phyloP scores from a whole-genome alignment of 129 eudicot genomes.

The Centella asiatica region DNA sequence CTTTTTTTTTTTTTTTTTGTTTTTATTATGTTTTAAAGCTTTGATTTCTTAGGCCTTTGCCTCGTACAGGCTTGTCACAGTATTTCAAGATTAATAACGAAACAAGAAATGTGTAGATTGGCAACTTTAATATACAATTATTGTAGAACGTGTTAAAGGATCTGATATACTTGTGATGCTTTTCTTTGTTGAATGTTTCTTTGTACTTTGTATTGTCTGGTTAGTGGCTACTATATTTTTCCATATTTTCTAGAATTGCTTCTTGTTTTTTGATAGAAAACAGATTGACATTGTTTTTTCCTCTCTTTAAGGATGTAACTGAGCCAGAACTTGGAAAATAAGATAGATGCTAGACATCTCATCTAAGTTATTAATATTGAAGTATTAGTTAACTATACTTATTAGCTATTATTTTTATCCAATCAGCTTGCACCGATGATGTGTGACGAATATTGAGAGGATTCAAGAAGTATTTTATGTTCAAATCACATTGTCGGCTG shows the following conservation, averaged over 20 bases:
- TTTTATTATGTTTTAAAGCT: slow-evolving; percentile 16
- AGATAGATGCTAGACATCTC: not conserved
- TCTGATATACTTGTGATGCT: not conserved
- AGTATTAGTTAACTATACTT: slow-evolving; percentile 13
- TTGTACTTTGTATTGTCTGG: not conserved
- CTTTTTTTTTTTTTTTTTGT: no score
- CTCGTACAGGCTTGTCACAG: not conserved
- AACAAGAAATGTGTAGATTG: slow-evolving; percentile 18
- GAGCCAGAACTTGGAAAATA: not conserved
- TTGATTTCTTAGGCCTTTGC: slow-evolving; percentile 15
- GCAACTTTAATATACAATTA: slow-evolving; percentile 3
- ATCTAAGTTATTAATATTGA: not conserved
- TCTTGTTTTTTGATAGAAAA: not conserved
- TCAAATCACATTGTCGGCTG: not conserved
- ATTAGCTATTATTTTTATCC: slow-evolving; percentile 24
- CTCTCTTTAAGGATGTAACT: not conserved
- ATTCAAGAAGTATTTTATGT: slow-evolving; percentile 5
- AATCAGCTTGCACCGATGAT: slow-evolving; percentile 54
- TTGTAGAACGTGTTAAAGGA: not conserved
- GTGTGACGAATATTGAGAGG: slow-evolving; percentile 37
- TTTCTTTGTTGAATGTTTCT: not conserved
- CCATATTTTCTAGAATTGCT: not conserved
- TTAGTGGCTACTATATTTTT: not conserved
- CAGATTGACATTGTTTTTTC: no score
- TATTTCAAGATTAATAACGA: slow-evolving; percentile 18